Evolutionary conservation across 208 protist genomes (phyloP).

Genomic region (Trypanosoma congolense): DNA sequence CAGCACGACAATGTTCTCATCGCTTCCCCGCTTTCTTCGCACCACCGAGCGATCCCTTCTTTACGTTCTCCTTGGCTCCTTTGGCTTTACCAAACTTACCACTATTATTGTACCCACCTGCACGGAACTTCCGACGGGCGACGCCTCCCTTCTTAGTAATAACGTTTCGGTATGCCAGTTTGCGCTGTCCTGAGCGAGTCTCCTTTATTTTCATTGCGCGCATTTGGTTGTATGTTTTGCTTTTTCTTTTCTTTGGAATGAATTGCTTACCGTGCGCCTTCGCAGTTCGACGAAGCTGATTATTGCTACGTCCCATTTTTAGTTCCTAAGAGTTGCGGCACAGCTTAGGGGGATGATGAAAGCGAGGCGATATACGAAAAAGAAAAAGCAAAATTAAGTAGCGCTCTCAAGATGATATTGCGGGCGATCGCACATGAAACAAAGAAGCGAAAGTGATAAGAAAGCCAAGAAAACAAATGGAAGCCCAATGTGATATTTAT

Average conservation of each 20-base stretch:
- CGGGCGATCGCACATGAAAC: no score
- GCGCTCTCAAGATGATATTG: no score
- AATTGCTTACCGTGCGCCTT: conserved; percentile 58
- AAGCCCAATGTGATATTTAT: no score
- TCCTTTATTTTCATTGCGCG: conserved; percentile 51
- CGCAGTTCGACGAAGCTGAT: conserved; percentile 61
- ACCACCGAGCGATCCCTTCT: conserved; percentile 17
- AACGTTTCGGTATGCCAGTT: conserved; percentile 75
- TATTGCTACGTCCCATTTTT: conserved; percentile 83
- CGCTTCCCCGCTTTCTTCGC: neutral
- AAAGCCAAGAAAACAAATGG: no score
- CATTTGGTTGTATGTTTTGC: conserved; percentile 65
- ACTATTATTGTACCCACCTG: conserved; percentile 76
- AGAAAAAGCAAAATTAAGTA: no score
- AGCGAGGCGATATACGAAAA: neutral
- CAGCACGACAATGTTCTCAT: no score
- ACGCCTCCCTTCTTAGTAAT: conserved; percentile 53
- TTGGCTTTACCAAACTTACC: conserved; percentile 68
- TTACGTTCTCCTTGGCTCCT: conserved; percentile 51
- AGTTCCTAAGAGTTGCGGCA: neutral
- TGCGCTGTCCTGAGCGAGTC: conserved; percentile 42
- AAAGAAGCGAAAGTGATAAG: no score
- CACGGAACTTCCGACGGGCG: conserved; percentile 60
- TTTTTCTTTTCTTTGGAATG: conserved; percentile 79
- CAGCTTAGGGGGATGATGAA: no score